Percentiles rank a stretch among this genome's conserved stretches.
Conservation (phyloP, 345 rosid species). For the Cardamine occulta region DNA sequence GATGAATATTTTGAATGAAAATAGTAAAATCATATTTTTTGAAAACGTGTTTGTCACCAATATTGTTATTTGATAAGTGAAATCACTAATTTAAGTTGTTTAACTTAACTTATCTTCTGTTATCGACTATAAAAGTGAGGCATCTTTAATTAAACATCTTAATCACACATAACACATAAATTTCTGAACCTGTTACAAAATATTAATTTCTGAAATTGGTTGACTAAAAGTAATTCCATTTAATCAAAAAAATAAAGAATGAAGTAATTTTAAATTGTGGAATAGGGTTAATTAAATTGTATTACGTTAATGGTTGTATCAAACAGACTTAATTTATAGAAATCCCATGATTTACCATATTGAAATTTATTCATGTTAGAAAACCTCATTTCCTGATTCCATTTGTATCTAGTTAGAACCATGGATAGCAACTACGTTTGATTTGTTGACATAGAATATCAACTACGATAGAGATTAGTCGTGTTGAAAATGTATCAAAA, state of each 20-base stretch:
- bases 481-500: not conserved
- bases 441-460: not conserved
- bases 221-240: not conserved
- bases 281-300: no score
- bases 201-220: not conserved
- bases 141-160: not conserved
- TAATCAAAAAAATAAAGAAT: not conserved
- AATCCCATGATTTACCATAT: not conserved
- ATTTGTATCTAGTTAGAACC: slow-evolving; percentile 5
- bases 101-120: not conserved
- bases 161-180: slow-evolving; percentile 7
- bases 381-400: slow-evolving; percentile 4
- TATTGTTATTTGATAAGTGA: not conserved
- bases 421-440: not conserved
- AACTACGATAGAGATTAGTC: not conserved
- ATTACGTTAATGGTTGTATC: no score
- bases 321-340: not conserved
- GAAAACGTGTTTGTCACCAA: not conserved
- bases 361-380: not conserved
- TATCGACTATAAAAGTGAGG: not conserved
- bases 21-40: not conserved
- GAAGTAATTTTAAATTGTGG: not conserved
- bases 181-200: not conserved
- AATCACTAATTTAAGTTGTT: slow-evolving; percentile 8
- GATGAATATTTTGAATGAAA: not conserved